A percentile compares a stretch with the other conserved stretches of the same genome.
These are phyloP conservation scores for Porodaedalea pini DNA, from an alignment of 1,284 basidiomycete species.

Conservation along the genomic window DNA sequence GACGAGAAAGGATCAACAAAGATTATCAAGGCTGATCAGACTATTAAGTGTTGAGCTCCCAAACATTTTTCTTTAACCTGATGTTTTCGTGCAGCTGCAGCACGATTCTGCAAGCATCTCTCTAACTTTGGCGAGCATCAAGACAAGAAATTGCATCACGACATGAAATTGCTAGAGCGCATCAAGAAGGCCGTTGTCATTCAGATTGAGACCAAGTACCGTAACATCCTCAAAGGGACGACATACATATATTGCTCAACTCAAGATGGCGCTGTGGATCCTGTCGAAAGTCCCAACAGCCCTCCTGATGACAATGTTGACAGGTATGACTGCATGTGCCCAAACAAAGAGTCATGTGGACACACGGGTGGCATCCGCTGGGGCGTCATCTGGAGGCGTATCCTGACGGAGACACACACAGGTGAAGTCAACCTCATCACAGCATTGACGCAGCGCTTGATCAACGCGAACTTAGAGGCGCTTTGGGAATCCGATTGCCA, in stretches of 20 bases:
- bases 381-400: conserved; percentile 1
- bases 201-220: conserved; percentile 30
- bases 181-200: conserved; percentile 26
- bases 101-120: conserved; percentile 27
- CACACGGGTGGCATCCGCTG: conserved; percentile 4
- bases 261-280: neutral
- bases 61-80: neutral
- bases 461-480: conserved; percentile 29
- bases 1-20: conserved; percentile 25
- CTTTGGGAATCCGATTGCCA: conserved; percentile 19
- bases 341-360: conserved; percentile 7
- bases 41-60: conserved; percentile 25
- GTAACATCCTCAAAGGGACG: conserved; percentile 28
- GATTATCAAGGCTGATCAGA: conserved; percentile 26
- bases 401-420: conserved; percentile 2
- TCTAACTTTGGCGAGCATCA: conserved; percentile 26
- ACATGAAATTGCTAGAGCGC: conserved; percentile 16
- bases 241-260: conserved; percentile 28
- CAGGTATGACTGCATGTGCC: conserved; percentile 8
- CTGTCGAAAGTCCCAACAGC: neutral
- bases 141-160: conserved; percentile 25
- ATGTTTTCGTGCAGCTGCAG: conserved; percentile 26
- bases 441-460: conserved; percentile 30
- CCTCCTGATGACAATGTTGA: neutral
- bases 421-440: conserved; percentile 32